phyloP scores from a whole-genome alignment of 805 yeast genomes.

The Teunomyces gatunensis region DNA sequence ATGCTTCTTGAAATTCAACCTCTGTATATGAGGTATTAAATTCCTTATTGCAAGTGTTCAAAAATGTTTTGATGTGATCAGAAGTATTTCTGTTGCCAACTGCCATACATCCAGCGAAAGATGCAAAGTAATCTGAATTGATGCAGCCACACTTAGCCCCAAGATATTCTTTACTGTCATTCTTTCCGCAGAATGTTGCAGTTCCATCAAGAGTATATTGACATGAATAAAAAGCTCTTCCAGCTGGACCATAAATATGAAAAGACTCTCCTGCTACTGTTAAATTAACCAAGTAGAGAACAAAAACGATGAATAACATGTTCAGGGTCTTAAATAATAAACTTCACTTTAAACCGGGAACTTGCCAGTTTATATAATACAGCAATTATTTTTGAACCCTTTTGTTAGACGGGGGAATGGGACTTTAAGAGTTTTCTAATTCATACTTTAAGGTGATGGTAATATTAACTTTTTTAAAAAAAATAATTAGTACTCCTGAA shows the following conservation, averaged over 20 bases:
- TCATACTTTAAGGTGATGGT: too few relatives aligned
- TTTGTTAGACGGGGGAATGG: background rate
- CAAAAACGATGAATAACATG: background rate
- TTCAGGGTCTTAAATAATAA: background rate
- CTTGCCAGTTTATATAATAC: too few relatives aligned
- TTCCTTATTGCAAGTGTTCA: background rate
- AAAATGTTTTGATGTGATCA: background rate
- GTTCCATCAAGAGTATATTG: background rate
- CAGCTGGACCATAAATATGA: background rate
- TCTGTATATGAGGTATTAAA: constrained; percentile 16
- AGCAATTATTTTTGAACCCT: background rate
- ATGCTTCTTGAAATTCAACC: constrained; percentile 10
- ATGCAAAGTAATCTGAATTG: constrained; percentile 26
- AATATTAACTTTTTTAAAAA: too few relatives aligned
- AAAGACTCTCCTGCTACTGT: background rate
- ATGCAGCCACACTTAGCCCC: constrained; percentile 20
- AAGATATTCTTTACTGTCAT: background rate
- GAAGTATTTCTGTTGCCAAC: background rate
- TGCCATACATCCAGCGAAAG: constrained; percentile 28
- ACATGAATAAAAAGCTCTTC: background rate
- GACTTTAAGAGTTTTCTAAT: background rate
- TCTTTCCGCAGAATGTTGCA: constrained; percentile 8
- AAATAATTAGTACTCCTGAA: background rate
- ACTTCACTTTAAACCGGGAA: too few relatives aligned
- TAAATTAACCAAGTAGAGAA: background rate